A percentile compares a stretch with the other conserved stretches of the same genome.
Conservation (phyloP, 164 flowering plant species). For the Annona squamosa region DNA sequence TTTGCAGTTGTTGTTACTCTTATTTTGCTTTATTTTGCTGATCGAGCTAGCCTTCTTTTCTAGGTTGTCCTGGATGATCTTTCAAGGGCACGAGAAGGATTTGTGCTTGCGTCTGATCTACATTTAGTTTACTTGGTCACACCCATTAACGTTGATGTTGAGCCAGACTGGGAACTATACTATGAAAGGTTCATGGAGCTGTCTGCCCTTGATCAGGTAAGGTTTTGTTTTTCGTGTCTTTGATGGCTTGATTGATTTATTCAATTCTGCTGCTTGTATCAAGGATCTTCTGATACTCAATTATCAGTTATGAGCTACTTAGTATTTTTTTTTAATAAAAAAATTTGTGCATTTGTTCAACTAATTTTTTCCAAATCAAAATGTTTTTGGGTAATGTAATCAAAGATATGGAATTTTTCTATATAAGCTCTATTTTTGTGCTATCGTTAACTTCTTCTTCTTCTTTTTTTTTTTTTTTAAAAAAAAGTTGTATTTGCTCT, state of each 20-base stretch:
- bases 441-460: too few species aligned
- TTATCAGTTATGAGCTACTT: too few species aligned
- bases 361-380: too few species aligned
- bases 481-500: too few species aligned
- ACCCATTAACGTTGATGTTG: slow-evolving; percentile 90
- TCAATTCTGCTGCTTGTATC: not conserved
- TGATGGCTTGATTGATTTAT: not conserved
- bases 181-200: slow-evolving; percentile 84
- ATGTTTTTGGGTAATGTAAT: too few species aligned
- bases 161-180: slow-evolving; percentile 95
- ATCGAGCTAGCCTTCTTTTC: not conserved
- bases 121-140: slow-evolving; percentile 93
- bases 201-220: slow-evolving; percentile 85
- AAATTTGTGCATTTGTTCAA: too few species aligned
- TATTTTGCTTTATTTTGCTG: not conserved
- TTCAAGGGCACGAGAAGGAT: slow-evolving; percentile 89
- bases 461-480: too few species aligned
- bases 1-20: not conserved
- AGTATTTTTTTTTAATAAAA: too few species aligned
- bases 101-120: slow-evolving; percentile 95
- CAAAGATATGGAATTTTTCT: too few species aligned
- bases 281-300: not conserved
- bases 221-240: not conserved
- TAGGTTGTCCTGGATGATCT: slow-evolving; percentile 95
- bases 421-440: too few species aligned